A percentile compares a stretch with the other conserved stretches of the same genome.
phyloP scores from a whole-genome alignment of 2,329 filamentous ascomycete genomes.

The Cytospora chrysosperma region DNA sequence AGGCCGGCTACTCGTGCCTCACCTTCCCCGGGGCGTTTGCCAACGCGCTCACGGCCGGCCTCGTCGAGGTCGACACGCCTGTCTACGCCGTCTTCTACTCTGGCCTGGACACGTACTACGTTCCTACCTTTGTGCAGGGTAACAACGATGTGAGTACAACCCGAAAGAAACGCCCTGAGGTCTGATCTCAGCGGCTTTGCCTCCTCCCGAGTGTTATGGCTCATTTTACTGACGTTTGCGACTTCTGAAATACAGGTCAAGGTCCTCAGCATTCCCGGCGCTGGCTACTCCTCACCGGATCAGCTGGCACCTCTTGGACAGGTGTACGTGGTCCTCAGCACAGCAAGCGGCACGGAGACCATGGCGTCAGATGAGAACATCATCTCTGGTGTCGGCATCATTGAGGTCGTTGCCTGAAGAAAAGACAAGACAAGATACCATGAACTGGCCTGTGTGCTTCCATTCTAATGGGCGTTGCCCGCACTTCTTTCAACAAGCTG shows the following conservation, averaged over 20 bases:
- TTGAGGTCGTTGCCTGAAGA: constrained; percentile 30
- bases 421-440: background rate
- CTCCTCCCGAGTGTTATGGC: too few relatives aligned
- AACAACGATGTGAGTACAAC: constrained; percentile 25
- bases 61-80: constrained; percentile 18
- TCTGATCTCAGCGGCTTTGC: too few relatives aligned
- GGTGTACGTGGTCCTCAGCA: constrained; percentile 41
- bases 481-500: background rate
- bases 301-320: constrained; percentile 33
- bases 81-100: constrained; percentile 31
- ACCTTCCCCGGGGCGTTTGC: constrained; percentile 28
- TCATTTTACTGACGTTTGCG: background rate
- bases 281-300: background rate
- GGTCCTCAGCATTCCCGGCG: constrained; percentile 26
- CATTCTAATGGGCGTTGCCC: background rate
- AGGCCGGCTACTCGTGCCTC: constrained; percentile 13
- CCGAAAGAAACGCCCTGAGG: too few relatives aligned
- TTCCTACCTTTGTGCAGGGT: constrained; percentile 18
- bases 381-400: constrained; percentile 38
- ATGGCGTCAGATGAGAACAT: constrained; percentile 38
- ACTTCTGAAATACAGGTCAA: constrained; percentile 5
- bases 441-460: background rate
- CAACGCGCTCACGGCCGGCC: constrained; percentile 24
- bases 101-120: constrained; percentile 31
- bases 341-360: constrained; percentile 35